Percentiles rank a stretch among this genome's conserved stretches.
Conservation (phyloP, 306 rosid genomes). For the Rosa lucieae region DNA sequence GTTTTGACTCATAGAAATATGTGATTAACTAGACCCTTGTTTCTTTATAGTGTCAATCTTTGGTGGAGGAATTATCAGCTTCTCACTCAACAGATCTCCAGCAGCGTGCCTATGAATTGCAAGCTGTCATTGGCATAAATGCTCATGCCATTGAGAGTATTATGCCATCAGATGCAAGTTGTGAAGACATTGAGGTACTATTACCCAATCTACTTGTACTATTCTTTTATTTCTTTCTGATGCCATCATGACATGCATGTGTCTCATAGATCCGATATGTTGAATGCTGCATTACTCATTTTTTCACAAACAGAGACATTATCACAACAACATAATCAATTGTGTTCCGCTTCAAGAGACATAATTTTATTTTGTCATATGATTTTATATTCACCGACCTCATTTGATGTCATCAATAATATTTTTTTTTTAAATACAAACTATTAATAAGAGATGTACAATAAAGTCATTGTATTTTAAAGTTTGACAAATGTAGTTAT, state of each 20-base stretch:
- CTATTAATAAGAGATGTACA: background rate
- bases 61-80: constrained; percentile 78
- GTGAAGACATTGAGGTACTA: constrained; percentile 79
- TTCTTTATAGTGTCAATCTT: constrained; percentile 61
- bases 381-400: background rate
- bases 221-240: background rate
- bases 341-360: background rate
- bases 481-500: background rate
- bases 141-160: constrained; percentile 51
- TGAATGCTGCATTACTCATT: background rate
- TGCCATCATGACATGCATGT: background rate
- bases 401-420: background rate
- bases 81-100: constrained; percentile 90
- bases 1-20: constrained; percentile 26
- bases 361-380: background rate
- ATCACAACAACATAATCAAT: background rate
- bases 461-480: background rate
- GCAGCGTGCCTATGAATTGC: constrained; percentile 94
- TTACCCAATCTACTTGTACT: constrained; percentile 10
- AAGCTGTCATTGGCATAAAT: constrained; percentile 58
- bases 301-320: background rate
- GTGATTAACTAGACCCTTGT: constrained; percentile 10
- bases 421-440: background rate
- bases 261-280: background rate
- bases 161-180: constrained; percentile 75